A percentile compares a stretch with the other conserved stretches of the same genome.
Conservation (phyloP, 371 early-diverging fungal species). For the Coemansia sp. region DNA sequence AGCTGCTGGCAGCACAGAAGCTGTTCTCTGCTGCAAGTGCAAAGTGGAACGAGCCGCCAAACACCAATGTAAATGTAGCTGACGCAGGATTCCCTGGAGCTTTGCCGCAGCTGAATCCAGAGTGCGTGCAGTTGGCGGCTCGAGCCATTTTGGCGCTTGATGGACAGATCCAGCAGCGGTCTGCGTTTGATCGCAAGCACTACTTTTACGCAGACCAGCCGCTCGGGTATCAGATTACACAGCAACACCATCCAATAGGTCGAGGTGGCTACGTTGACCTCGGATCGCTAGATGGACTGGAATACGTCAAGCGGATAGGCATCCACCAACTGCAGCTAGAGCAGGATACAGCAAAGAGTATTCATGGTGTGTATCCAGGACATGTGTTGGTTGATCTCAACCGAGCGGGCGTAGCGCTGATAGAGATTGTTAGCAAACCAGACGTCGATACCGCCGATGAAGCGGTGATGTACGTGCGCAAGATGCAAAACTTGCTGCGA, state of each 20-base stretch:
- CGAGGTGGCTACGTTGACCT: slow-evolving; percentile 44
- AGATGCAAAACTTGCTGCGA: slow-evolving; percentile 72
- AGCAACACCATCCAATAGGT: slow-evolving; percentile 58
- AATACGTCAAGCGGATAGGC: slow-evolving; percentile 50
- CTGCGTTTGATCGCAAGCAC: slow-evolving; percentile 90
- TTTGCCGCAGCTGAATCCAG: slow-evolving; percentile 64
- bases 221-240: slow-evolving; percentile 93
- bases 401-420: slow-evolving; percentile 80
- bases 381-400: slow-evolving; percentile 78
- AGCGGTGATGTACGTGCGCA: slow-evolving; percentile 74
- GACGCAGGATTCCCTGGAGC: slow-evolving; percentile 88
- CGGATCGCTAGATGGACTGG: slow-evolving; percentile 23
- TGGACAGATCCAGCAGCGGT: slow-evolving; percentile 63
- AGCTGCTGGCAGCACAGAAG: slow-evolving; percentile 73
- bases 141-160: slow-evolving; percentile 73
- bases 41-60: slow-evolving; percentile 52
- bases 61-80: slow-evolving; percentile 69
- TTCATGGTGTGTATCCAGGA: slow-evolving; percentile 64
- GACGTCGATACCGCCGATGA: slow-evolving; percentile 77
- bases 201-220: slow-evolving; percentile 93
- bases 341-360: slow-evolving; percentile 89
- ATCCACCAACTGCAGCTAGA: slow-evolving; percentile 89
- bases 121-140: slow-evolving; percentile 71
- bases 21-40: slow-evolving; percentile 72
- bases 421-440: slow-evolving; percentile 90